phyloP scores from a whole-genome alignment of 1,284 basidiomycete species.

The Rhodotorula sp. region DNA sequence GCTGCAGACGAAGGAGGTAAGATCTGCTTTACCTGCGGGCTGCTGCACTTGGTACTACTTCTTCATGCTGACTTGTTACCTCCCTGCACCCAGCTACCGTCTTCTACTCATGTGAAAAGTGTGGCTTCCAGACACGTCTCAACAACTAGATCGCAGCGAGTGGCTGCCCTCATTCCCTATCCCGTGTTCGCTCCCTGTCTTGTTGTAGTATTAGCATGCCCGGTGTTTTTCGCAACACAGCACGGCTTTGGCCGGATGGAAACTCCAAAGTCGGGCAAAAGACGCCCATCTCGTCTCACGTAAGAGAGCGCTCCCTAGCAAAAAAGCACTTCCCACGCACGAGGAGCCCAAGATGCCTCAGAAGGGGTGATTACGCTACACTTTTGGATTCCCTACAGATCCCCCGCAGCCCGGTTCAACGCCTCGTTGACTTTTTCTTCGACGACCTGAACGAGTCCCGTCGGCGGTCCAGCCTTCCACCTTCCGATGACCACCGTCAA shows the following conservation, averaged over 20 bases:
- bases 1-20: slow-evolving; percentile 13
- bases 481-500: slow-evolving; percentile 19
- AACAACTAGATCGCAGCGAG: slow-evolving; percentile 30
- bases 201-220: slow-evolving; percentile 2
- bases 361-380: too few species aligned
- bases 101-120: slow-evolving; percentile 38
- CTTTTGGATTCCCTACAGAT: slow-evolving; percentile 1
- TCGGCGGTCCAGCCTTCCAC: slow-evolving; percentile 18
- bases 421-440: slow-evolving; percentile 13
- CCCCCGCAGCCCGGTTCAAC: slow-evolving; percentile 14
- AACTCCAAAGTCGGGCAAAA: too few species aligned
- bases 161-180: not conserved
- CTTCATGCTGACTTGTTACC: not conserved
- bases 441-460: slow-evolving; percentile 1
- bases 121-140: slow-evolving; percentile 33
- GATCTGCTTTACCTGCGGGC: not conserved
- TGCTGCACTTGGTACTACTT: too few species aligned
- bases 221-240: too few species aligned
- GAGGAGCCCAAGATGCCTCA: not conserved
- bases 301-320: too few species aligned
- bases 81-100: slow-evolving; percentile 29
- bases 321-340: too few species aligned
- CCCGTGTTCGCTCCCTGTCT: too few species aligned
- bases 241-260: too few species aligned
- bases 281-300: too few species aligned